Percentiles rank a stretch among this genome's conserved stretches.
These are phyloP conservation scores for Fomitopsis betulina DNA, from an alignment of 1,284 basidiomycete species.

Conservation along the genomic window DNA sequence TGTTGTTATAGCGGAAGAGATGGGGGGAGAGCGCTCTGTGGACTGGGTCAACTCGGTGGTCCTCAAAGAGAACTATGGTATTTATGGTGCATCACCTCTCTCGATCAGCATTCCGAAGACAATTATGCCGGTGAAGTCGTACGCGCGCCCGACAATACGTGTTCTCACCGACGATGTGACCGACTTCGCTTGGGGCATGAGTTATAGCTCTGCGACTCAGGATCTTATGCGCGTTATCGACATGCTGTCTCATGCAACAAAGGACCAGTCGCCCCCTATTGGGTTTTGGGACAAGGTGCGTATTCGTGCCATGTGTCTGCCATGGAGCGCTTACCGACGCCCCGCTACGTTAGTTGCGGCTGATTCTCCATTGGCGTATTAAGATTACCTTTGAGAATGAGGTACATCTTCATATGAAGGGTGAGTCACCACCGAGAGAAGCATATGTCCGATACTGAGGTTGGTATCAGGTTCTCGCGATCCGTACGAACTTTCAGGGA, in stretches of 20 bases:
- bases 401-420: slow-evolving; percentile 83
- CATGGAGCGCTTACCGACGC: neutral
- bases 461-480: slow-evolving; percentile 69
- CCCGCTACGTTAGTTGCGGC: neutral
- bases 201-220: slow-evolving; percentile 83
- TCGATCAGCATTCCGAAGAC: slow-evolving; percentile 81
- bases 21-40: slow-evolving; percentile 67
- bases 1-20: slow-evolving; percentile 88
- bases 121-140: slow-evolving; percentile 93
- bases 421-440: slow-evolving; percentile 32
- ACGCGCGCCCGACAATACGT: slow-evolving; percentile 73
- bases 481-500: slow-evolving; percentile 73
- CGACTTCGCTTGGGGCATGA: slow-evolving; percentile 87
- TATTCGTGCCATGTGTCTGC: neutral
- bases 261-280: slow-evolving; percentile 82
- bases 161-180: slow-evolving; percentile 67
- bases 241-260: slow-evolving; percentile 73
- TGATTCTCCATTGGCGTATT: slow-evolving; percentile 80
- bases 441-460: slow-evolving; percentile 14
- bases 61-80: slow-evolving; percentile 48
- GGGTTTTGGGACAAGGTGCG: slow-evolving; percentile 93
- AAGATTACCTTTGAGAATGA: slow-evolving; percentile 70
- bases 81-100: slow-evolving; percentile 52
- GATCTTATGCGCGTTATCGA: slow-evolving; percentile 87
- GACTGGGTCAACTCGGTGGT: slow-evolving; percentile 71